Percentiles rank a stretch among this genome's conserved stretches.
phyloP scores from a whole-genome alignment of 202 grass and related monocot species.

The Dendrocalamus latiflorus region DNA sequence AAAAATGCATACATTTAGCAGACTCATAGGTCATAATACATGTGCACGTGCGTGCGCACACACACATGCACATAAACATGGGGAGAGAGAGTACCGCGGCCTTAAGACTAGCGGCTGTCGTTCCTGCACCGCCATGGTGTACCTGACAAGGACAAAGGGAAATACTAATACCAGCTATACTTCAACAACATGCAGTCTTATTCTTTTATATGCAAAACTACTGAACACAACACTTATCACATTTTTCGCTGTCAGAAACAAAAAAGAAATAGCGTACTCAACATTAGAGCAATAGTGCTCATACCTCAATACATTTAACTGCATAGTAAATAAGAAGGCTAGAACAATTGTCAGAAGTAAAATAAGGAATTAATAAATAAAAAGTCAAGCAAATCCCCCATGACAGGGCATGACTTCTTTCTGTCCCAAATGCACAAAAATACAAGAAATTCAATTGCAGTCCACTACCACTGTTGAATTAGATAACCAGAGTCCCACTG shows the following conservation, averaged over 20 bases:
- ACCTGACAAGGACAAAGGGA: conserved; percentile 41
- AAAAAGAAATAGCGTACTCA: not conserved
- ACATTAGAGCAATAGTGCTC: not conserved
- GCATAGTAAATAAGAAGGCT: not conserved
- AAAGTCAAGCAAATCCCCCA: not conserved
- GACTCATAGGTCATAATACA: not conserved
- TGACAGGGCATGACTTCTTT: not conserved
- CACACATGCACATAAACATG: too few species aligned
- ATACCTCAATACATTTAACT: not conserved
- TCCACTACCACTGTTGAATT: not conserved
- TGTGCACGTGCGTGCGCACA: not conserved
- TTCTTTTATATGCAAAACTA: not conserved
- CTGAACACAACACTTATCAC: not conserved
- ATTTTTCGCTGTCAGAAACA: not conserved
- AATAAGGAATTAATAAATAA: not conserved
- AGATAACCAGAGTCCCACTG: not conserved
- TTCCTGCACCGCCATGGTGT: conserved; percentile 76
- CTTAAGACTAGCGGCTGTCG: conserved; percentile 71
- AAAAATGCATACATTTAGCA: not conserved
- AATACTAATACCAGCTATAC: not conserved
- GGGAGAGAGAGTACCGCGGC: conserved; percentile 43
- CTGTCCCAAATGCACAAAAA: not conserved
- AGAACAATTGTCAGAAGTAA: not conserved
- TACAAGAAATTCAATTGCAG: not conserved
- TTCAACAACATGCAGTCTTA: not conserved